These are phyloP conservation scores for Conticribra weissflogii DNA, from an alignment of 108 stramenopile genomes.

Conservation along the genomic window DNA sequence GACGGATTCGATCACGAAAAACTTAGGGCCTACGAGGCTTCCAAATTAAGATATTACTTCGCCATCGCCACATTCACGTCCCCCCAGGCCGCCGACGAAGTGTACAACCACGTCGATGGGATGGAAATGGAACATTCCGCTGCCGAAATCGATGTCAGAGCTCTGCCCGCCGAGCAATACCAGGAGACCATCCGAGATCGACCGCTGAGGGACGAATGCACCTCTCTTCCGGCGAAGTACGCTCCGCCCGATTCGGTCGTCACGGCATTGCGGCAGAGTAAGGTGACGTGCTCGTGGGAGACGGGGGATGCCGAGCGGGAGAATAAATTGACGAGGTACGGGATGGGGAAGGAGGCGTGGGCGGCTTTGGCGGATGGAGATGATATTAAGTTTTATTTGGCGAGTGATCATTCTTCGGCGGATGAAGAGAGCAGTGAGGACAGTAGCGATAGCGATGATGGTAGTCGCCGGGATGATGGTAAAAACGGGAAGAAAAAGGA, in stretches of 20 bases:
- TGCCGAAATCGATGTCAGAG: conserved; percentile 89
- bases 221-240: conserved; percentile 84
- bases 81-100: conserved; percentile 71
- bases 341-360: conserved; percentile 71
- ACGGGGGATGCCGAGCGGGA: conserved; percentile 91
- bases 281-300: conserved; percentile 97
- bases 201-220: conserved; percentile 74
- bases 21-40: conserved; percentile 93
- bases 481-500: conserved; percentile 32
- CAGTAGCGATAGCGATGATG: conserved; percentile 13
- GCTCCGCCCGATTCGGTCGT: conserved; percentile 86
- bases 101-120: conserved; percentile 93
- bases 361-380: conserved; percentile 77
- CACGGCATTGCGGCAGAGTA: conserved; percentile 90
- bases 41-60: conserved; percentile 96
- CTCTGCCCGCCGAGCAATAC: conserved; percentile 77
- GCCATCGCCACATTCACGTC: conserved; percentile 88
- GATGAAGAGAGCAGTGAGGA: conserved; percentile 45
- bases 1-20: conserved; percentile 90
- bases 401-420: conserved; percentile 81
- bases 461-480: neutral
- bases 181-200: conserved; percentile 61
- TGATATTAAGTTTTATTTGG: conserved; percentile 90
- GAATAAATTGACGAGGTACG: conserved; percentile 73
- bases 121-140: conserved; percentile 95